Percentiles rank a stretch among this genome's conserved stretches.
Evolutionary conservation across 106 monocot species (phyloP).

Genomic region (Acanthochlamys bracteata): DNA sequence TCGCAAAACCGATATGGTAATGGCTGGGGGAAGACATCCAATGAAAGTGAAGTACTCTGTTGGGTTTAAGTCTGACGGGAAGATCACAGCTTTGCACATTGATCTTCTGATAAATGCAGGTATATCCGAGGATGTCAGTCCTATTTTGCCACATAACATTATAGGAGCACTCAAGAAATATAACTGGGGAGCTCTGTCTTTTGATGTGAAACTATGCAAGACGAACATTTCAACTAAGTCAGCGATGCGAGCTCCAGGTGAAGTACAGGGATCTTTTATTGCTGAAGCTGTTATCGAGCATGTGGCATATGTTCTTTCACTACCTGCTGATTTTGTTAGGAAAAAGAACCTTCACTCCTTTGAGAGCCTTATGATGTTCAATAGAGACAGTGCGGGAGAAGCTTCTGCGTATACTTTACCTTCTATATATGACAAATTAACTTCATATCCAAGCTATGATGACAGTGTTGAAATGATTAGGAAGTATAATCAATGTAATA

Average conservation of each 20-base stretch:
- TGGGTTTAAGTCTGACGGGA: conserved; percentile 64
- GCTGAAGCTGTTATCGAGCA: conserved; percentile 80
- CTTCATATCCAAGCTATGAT: conserved; percentile 18
- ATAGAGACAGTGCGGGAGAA: conserved; percentile 35
- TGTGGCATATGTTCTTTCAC: conserved; percentile 45
- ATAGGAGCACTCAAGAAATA: conserved; percentile 65
- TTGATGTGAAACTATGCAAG: conserved; percentile 58
- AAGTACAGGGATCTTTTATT: conserved; percentile 69
- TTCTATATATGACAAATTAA: conserved; percentile 29
- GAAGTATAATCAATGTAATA: conserved; percentile 40
- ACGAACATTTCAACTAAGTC: conserved; percentile 64
- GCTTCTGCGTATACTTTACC: conserved; percentile 49
- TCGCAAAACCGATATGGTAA: conserved; percentile 86
- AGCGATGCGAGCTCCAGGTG: conserved; percentile 71
- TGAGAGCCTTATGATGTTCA: conserved; percentile 46
- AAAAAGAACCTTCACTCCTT: conserved; percentile 54
- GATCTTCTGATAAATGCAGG: conserved; percentile 73
- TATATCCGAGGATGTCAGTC: conserved; percentile 45
- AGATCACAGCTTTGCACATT: conserved; percentile 72
- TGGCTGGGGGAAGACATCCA: conserved; percentile 77
- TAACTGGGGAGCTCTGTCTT: conserved; percentile 76
- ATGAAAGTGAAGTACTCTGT: conserved; percentile 70
- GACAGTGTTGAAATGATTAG: conserved; percentile 22
- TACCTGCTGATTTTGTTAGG: conserved; percentile 41
- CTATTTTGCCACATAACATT: conserved; percentile 32